These are phyloP conservation scores for Oryza nivara DNA, from an alignment of 176 grass and related monocot genomes.

Conservation along the genomic window DNA sequence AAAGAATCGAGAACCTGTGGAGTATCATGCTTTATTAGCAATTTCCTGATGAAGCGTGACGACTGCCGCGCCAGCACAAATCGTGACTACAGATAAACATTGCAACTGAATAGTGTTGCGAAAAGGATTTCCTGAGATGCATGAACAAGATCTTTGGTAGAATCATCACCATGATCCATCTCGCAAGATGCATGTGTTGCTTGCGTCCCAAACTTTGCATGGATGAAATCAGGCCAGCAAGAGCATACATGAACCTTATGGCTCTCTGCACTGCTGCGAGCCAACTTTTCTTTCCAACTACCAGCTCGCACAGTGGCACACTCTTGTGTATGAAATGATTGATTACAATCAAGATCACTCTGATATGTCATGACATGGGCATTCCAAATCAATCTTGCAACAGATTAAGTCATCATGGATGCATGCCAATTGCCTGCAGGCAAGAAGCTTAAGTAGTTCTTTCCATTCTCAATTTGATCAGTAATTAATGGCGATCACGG, in stretches of 20 bases:
- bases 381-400: background rate
- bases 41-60: background rate
- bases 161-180: conserved; percentile 9
- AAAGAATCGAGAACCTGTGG: background rate
- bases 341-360: background rate
- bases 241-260: background rate
- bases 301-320: background rate
- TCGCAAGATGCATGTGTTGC: conserved; percentile 20
- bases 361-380: background rate
- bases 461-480: background rate
- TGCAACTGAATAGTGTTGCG: conserved; percentile 13
- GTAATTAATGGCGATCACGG: conserved; percentile 24
- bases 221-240: conserved; percentile 5
- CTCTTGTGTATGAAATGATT: background rate
- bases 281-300: conserved; percentile 27
- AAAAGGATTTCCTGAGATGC: conserved; percentile 30
- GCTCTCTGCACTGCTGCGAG: background rate
- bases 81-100: conserved; percentile 3
- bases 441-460: background rate
- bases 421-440: background rate
- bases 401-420: background rate
- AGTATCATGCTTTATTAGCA: background rate
- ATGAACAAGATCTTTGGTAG: conserved; percentile 7
- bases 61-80: background rate
- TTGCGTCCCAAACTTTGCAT: background rate